Evolutionary conservation across 1,284 basidiomycete genomes (phyloP).

Genomic region (Puccinia polysora): DNA sequence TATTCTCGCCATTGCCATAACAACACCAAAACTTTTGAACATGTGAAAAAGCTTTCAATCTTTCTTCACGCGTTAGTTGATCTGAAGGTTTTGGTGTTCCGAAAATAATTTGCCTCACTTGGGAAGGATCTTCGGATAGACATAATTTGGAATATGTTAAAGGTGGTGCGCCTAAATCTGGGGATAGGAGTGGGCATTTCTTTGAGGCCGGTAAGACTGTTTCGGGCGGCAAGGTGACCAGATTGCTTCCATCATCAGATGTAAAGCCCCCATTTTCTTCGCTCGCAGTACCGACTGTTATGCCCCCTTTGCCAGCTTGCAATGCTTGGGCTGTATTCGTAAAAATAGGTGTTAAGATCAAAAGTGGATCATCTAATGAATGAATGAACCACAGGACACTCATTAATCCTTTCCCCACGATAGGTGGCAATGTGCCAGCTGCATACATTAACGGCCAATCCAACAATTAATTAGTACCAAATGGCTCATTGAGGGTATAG

Average conservation of each 20-base stretch:
- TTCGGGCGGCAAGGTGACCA: slow-evolving; percentile 24
- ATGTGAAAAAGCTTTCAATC: slow-evolving; percentile 31
- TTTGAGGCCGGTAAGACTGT: slow-evolving; percentile 13
- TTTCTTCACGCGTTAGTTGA: slow-evolving; percentile 27
- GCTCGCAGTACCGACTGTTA: not conserved
- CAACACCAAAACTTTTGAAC: slow-evolving; percentile 44
- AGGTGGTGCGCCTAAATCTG: slow-evolving; percentile 32
- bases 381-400: slow-evolving; percentile 36
- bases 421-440: slow-evolving; percentile 36
- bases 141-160: slow-evolving; percentile 31
- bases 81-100: slow-evolving; percentile 19
- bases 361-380: slow-evolving; percentile 40
- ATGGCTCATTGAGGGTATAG: not conserved
- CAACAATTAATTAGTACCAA: too few species aligned
- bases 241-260: slow-evolving; percentile 25
- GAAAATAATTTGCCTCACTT: slow-evolving; percentile 35
- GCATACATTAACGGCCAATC: not conserved
- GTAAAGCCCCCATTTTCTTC: slow-evolving; percentile 42
- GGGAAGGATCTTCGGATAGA: not conserved
- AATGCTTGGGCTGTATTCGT: slow-evolving; percentile 40
- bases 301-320: slow-evolving; percentile 14
- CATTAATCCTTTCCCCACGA: slow-evolving; percentile 19
- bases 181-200: slow-evolving; percentile 25
- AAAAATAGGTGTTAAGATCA: slow-evolving; percentile 43
- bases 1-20: slow-evolving; percentile 10